phyloP scores from a whole-genome alignment of 2,329 filamentous ascomycete species.

The Dactylellina parvicollis region DNA sequence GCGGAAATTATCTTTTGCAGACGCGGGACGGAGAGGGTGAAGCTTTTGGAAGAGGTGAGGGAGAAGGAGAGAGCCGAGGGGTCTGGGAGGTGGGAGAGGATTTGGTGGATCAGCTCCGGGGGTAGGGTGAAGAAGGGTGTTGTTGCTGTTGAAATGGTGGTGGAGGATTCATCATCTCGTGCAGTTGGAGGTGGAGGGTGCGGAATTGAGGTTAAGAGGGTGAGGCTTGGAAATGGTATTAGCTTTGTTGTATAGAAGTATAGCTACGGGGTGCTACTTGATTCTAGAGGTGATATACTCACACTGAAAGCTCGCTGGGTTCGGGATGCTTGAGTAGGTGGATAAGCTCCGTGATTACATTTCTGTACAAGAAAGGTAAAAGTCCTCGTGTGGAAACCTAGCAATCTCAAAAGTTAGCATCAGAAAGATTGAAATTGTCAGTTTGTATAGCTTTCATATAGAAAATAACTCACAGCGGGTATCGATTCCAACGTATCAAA shows the following conservation, averaged over 20 bases:
- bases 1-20: conserved; percentile 2
- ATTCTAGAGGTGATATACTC: not conserved
- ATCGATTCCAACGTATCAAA: conserved; percentile 34
- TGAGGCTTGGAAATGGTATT: not conserved
- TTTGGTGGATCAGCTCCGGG: conserved; percentile 2
- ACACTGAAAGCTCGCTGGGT: conserved; percentile 3
- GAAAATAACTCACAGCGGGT: conserved; percentile 4
- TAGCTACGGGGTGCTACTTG: not conserved
- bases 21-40: conserved; percentile 4
- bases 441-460: not conserved
- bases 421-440: not conserved
- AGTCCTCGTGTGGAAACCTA: not conserved
- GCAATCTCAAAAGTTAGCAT: no score
- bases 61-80: conserved; percentile 8
- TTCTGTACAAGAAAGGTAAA: conserved; percentile 22
- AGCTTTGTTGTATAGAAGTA: not conserved
- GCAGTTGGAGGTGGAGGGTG: not conserved
- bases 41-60: no score
- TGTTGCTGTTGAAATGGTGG: not conserved
- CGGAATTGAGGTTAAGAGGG: not conserved
- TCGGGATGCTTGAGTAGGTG: conserved; percentile 19
- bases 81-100: conserved; percentile 22
- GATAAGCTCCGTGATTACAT: conserved; percentile 12
- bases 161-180: not conserved
- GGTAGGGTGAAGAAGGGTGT: conserved; percentile 9